A percentile compares a stretch with the other conserved stretches of the same genome.
These are phyloP conservation scores for Fomitopsis schrenkii DNA, from an alignment of 1,284 basidiomycete genomes.

Conservation along the genomic window DNA sequence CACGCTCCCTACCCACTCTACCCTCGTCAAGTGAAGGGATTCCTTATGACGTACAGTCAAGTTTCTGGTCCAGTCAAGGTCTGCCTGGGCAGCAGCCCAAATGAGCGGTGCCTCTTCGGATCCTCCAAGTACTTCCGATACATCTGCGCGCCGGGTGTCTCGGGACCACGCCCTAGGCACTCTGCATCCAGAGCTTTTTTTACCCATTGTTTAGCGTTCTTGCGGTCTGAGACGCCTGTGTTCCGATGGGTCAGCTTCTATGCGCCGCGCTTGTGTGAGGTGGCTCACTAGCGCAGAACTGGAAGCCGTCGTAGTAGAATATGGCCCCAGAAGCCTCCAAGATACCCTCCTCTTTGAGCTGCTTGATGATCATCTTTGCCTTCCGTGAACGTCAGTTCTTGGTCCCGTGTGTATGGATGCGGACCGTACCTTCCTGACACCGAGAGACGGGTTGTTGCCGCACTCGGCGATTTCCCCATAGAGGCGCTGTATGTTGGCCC, in stretches of 20 bases:
- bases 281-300: conserved; percentile 21
- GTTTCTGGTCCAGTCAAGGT: conserved; percentile 18
- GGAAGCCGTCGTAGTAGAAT: conserved; percentile 25
- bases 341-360: conserved; percentile 20
- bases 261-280: neutral
- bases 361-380: conserved; percentile 16
- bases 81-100: conserved; percentile 13
- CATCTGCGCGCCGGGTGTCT: conserved; percentile 16
- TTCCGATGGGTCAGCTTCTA: neutral
- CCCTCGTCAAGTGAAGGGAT: too few relatives aligned
- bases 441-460: conserved; percentile 15
- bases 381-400: neutral
- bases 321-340: conserved; percentile 11
- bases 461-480: conserved; percentile 19
- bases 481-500: conserved; percentile 12
- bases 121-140: conserved; percentile 18
- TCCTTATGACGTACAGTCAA: neutral
- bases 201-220: conserved; percentile 25
- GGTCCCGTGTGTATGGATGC: neutral
- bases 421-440: conserved; percentile 17
- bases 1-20: too few relatives aligned
- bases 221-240: conserved; percentile 18
- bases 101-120: conserved; percentile 17
- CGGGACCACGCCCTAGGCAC: conserved; percentile 14
- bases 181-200: conserved; percentile 21